Conservation (phyloP, 129 eudicot species). For the Flaveria trinervia region DNA sequence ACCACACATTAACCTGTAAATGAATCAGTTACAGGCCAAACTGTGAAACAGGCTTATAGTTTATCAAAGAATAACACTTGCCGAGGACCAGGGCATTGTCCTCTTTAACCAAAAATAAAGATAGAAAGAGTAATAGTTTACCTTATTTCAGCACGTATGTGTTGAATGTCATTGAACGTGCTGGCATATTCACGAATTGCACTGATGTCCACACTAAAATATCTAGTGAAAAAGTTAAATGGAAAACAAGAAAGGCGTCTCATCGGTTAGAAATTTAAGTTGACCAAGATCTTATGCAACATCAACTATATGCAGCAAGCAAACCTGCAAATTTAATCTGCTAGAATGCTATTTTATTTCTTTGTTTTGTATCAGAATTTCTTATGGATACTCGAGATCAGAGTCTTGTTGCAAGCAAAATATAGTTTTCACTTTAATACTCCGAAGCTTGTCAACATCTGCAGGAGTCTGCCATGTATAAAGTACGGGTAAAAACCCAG, state of each 20-base stretch:
- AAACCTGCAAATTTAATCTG: constrained; percentile 20
- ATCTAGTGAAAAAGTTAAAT: constrained; percentile 55
- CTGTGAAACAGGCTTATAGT: neutral
- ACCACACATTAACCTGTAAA: constrained; percentile 1
- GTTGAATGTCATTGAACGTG: constrained; percentile 70
- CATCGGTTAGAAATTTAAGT: neutral
- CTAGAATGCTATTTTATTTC: constrained; percentile 15
- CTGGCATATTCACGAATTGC: constrained; percentile 84
- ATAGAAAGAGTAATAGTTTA: constrained; percentile 28
- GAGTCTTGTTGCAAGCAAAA: constrained; percentile 93
- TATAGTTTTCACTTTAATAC: constrained; percentile 76
- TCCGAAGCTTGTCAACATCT: constrained; percentile 93
- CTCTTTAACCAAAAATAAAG: no score
- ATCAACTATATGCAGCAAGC: neutral
- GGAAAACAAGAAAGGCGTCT: constrained; percentile 29
- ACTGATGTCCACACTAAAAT: constrained; percentile 80
- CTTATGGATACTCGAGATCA: constrained; percentile 91
- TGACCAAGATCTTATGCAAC: constrained; percentile 10
- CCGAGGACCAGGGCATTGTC: no score
- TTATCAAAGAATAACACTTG: neutral
- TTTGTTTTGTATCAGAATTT: constrained; percentile 5
- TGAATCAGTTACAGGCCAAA: constrained; percentile 1
- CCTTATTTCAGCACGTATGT: constrained; percentile 96
- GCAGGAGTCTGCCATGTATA: constrained; percentile 66
- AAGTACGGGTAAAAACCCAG: constrained; percentile 21